These are phyloP conservation scores for Sideroxylon spinosum DNA, from an alignment of 179 eudicot species.

Conservation along the genomic window DNA sequence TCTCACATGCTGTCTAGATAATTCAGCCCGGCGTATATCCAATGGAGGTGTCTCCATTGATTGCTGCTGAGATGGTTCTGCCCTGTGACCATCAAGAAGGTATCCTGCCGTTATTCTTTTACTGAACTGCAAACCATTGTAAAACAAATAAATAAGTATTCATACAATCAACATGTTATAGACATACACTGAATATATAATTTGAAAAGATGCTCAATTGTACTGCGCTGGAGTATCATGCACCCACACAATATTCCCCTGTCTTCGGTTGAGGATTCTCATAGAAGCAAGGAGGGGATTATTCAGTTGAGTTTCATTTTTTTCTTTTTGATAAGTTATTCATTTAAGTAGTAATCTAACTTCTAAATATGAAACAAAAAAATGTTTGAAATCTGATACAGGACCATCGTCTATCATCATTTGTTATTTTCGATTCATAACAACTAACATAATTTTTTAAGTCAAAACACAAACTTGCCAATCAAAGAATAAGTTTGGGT, in stretches of 20 bases:
- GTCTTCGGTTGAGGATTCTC: constrained; percentile 1
- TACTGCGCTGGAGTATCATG: neutral
- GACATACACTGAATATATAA: neutral
- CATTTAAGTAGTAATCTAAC: too few relatives aligned
- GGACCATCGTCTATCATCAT: neutral
- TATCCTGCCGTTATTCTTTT: constrained; percentile 57
- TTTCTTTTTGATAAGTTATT: too few relatives aligned
- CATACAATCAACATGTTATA: neutral
- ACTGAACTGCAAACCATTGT: constrained; percentile 39
- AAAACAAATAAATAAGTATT: neutral
- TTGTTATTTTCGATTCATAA: too few relatives aligned
- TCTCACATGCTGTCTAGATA: constrained; percentile 79
- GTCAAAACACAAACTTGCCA: too few relatives aligned
- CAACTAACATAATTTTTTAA: neutral
- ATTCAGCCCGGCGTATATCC: constrained; percentile 61
- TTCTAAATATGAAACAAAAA: too few relatives aligned
- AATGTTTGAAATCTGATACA: neutral
- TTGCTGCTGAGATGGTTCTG: constrained; percentile 46
- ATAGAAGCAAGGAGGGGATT: neutral
- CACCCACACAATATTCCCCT: neutral
- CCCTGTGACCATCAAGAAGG: constrained; percentile 35
- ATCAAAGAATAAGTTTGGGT: neutral
- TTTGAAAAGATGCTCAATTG: neutral
- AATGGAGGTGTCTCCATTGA: constrained; percentile 34
- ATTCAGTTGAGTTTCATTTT: too few relatives aligned